A percentile compares a stretch with the other conserved stretches of the same genome.
Evolutionary conservation across 805 yeast genomes (phyloP).

Genomic region (Spathaspora hagerdaliae): DNA sequence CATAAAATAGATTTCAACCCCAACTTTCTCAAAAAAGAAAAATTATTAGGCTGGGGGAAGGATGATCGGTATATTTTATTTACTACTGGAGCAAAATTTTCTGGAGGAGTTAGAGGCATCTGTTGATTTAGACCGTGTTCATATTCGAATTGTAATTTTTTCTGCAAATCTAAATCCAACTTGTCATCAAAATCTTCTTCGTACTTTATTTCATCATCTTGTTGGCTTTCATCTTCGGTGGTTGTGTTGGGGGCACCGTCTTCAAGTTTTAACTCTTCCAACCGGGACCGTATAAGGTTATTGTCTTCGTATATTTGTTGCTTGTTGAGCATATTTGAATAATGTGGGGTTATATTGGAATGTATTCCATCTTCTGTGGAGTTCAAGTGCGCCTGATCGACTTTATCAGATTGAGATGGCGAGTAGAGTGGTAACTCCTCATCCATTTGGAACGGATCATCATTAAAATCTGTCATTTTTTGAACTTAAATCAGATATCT

Average conservation of each 20-base stretch:
- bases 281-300: slow-evolving; percentile 30
- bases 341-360: neutral
- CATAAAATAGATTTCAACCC: slow-evolving; percentile 73
- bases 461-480: slow-evolving; percentile 27
- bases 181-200: slow-evolving; percentile 43
- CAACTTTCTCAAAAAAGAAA: slow-evolving; percentile 59
- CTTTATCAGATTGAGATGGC: neutral
- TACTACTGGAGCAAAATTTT: slow-evolving; percentile 84
- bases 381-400: neutral
- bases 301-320: slow-evolving; percentile 9
- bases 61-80: slow-evolving; percentile 75
- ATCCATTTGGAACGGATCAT: slow-evolving; percentile 44
- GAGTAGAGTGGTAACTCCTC: slow-evolving; percentile 26
- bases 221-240: slow-evolving; percentile 24
- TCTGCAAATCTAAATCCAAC: slow-evolving; percentile 24
- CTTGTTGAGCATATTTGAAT: neutral
- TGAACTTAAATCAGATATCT: too few relatives aligned
- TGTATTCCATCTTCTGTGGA: neutral
- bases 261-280: slow-evolving; percentile 22
- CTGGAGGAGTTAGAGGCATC: slow-evolving; percentile 61
- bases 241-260: slow-evolving; percentile 14
- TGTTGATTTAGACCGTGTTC: slow-evolving; percentile 2
- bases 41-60: slow-evolving; percentile 84
- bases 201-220: slow-evolving; percentile 17
- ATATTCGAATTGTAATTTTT: slow-evolving; percentile 15